phyloP scores from a whole-genome alignment of 768 basidiomycete genomes.

The Pulveroboletus sp. region DNA sequence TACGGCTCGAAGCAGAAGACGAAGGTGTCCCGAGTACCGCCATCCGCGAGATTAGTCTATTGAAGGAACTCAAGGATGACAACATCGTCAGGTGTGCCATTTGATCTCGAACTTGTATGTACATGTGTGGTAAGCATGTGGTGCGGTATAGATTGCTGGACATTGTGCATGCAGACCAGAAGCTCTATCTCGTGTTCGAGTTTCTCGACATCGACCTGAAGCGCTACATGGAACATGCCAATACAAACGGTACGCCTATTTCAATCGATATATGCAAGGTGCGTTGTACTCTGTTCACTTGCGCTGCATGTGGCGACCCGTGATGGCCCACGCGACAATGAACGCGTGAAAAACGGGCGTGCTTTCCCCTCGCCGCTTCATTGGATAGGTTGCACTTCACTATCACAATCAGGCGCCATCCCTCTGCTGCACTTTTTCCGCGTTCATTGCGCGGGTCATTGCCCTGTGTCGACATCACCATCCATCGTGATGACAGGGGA shows the following conservation, averaged over 20 bases:
- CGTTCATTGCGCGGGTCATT: neutral
- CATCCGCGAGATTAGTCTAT: conserved; percentile 93
- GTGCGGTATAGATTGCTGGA: conserved; percentile 67
- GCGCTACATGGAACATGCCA: conserved; percentile 91
- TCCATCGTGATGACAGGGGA: conserved; percentile 17
- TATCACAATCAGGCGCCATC: neutral
- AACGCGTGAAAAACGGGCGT: conserved; percentile 22
- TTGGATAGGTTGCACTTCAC: conserved; percentile 8
- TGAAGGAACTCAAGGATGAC: conserved; percentile 95
- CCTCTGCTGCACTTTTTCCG: neutral
- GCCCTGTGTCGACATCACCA: conserved; percentile 18
- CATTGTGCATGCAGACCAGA: conserved; percentile 95
- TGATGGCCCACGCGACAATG: conserved; percentile 9
- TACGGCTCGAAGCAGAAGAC: conserved; percentile 95
- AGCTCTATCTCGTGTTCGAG: conserved; percentile 96
- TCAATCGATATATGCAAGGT: conserved; percentile 77
- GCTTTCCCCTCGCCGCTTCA: conserved; percentile 1
- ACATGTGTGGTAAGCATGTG: conserved; percentile 8
- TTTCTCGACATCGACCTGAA: conserved; percentile 97
- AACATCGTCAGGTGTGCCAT: conserved; percentile 79
- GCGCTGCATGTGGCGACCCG: conserved; percentile 4
- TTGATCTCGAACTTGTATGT: neutral
- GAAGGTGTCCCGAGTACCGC: conserved; percentile 98
- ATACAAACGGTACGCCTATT: conserved; percentile 66
- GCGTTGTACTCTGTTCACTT: conserved; percentile 24